Base-by-base conservation (phyloP, 768 basidiomycete species). In the Suillus americanus region DNA sequence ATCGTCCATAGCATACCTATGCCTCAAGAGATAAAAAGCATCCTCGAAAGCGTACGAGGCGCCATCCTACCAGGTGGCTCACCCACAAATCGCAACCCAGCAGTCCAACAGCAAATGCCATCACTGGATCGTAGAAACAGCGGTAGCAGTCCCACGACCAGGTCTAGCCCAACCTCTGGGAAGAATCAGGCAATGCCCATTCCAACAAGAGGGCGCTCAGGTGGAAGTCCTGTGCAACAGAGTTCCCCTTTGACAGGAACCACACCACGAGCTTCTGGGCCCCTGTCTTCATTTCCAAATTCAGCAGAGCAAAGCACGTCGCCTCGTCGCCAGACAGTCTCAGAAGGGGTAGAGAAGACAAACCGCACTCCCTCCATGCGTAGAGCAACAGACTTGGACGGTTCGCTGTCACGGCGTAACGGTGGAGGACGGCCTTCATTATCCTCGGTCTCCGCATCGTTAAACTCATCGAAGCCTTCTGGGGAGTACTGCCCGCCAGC, bases 1-100 rank as follows among this genome's bases (percentile, higher is more conserved):
- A 82, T 84, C 66, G 86, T 93, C 13, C 89, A 94, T 71, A 83
- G 85, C 65, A 80, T 93, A 62, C 82, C 88, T 62, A 91, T 93
- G 66, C 92, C 92, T 20, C 72, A 81, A 14, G 89, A 90, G 60
- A 84, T 92, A 75, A 89, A 88, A 75, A 79, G 83, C n/a, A 76
- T 86, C 60, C 81, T 92, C 60, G 90, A 90, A 64, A 81, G 80
- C 64, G 75, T 86, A 59, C 79, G 79, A 68, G 77, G 78, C 50
- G 75, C 74, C 67, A 64, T 78, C 71, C 53, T 71, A 68, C 67
- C 76, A 71, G 62, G 65, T 72, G 60, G 73, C 75, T 43, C 73
- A 65, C 69, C 71, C 43, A 69, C 68, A 68, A 74, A 70, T 46
- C 79, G 76, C 62, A 75, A 65, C 63, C 73, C 20, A 81, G 79